Evolutionary conservation across 805 yeast genomes (phyloP).

Genomic region (Ogataea pilisensis): DNA sequence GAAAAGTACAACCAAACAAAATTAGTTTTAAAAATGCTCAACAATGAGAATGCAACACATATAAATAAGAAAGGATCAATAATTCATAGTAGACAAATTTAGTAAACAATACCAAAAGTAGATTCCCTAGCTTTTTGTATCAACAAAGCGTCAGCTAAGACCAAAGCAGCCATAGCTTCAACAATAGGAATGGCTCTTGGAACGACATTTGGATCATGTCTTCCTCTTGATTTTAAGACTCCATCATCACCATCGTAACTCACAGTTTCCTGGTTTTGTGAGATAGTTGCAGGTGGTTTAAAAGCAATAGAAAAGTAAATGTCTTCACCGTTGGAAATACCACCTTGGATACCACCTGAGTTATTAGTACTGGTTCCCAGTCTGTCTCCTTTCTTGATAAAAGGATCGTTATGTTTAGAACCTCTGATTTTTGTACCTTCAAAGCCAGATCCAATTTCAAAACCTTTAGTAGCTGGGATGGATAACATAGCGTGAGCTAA

Average conservation of each 20-base stretch:
- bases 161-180: constrained; percentile 97
- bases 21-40: too few species aligned
- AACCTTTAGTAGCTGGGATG: constrained; percentile 96
- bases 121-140: constrained; percentile 83
- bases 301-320: constrained; percentile 93
- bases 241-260: constrained; percentile 88
- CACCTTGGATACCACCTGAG: constrained; percentile 98
- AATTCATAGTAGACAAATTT: background rate
- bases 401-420: constrained; percentile 89
- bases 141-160: constrained; percentile 78
- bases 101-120: constrained; percentile 34
- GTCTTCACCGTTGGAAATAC: constrained; percentile 93
- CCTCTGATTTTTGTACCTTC: constrained; percentile 88
- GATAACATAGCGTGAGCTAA: constrained; percentile 98
- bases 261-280: constrained; percentile 86
- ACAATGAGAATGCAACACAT: background rate
- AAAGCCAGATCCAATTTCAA: constrained; percentile 96
- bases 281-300: constrained; percentile 97
- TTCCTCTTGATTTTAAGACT: constrained; percentile 89
- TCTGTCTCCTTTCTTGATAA: constrained; percentile 54
- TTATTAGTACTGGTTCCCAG: constrained; percentile 86
- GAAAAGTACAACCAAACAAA: too few species aligned
- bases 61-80: background rate
- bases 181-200: constrained; percentile 99
- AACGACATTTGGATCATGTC: constrained; percentile 98